Evolutionary conservation across 169 alveolate genomes (phyloP), one percentile per base, ranked within the genome.

Genomic region (Plasmodium yoelii): DNA sequence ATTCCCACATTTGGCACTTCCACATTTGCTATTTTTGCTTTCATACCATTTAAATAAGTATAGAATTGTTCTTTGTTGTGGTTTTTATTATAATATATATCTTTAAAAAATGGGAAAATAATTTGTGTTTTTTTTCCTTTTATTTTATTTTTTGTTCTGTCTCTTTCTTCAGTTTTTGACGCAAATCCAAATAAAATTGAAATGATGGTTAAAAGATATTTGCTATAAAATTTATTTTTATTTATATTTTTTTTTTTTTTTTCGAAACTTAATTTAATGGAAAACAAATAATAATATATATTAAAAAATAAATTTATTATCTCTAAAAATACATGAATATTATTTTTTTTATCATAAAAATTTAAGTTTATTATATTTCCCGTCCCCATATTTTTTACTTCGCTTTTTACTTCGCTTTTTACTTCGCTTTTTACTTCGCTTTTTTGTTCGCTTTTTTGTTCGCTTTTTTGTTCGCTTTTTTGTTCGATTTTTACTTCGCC

Each of bases 261-360:
- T 55, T 67, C 55, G 8, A 82, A 64, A 51, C 90, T 65, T 22
- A 82, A 6, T 22, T 55, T 55, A 5, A 82, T 7, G 15, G 64
- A 55, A 56, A 67, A 61, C 26, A 82, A 67, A 49, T 57, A 39
- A 44, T 70, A 56, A 60, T 67, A 70, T 19, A 82, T 70, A 68
- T 51, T 49, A 67, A 82, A 82, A 82, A 82, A 67, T 44, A 60
- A 65, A 61, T 82, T 56, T 3, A 82, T 55, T 51, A 68, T 82
- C 13, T 82, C 73, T 28, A 82, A 46, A 26, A 82, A 47, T 56
- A 71, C 34, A 26, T 67, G 72, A 12, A 60, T 28, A n/a, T 42
- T 55, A 22, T 70, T 60, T 8, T 57, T 47, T 55, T 59, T 44
- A 71, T 67, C 63, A 34, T 68, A 34, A 39, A 53, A 12, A 18